Conservation (phyloP, 305 asterid species). For the Caryopteris hybrid region DNA sequence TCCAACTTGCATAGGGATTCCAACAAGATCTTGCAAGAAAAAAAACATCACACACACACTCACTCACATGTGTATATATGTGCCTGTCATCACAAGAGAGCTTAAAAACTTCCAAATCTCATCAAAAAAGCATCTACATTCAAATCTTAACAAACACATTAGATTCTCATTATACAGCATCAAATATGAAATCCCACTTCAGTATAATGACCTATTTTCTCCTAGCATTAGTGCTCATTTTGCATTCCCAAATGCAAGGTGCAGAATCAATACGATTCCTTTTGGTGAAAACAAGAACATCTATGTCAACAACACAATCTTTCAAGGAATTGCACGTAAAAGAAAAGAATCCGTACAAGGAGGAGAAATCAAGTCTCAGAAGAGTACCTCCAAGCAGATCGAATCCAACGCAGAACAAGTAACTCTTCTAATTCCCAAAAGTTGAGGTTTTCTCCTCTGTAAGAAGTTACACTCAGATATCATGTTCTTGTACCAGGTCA, state of each 20-base stretch:
- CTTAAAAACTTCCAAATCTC: slow-evolving; percentile 29
- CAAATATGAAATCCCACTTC: slow-evolving; percentile 32
- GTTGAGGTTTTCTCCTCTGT: slow-evolving; percentile 22
- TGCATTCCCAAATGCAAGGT: slow-evolving; percentile 24
- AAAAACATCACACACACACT: too few relatives aligned
- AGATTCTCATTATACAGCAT: neutral
- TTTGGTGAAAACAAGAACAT: neutral
- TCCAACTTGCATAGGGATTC: slow-evolving; percentile 50
- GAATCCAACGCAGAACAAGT: slow-evolving; percentile 84
- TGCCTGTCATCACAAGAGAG: slow-evolving; percentile 7
- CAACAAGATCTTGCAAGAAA: slow-evolving; percentile 23
- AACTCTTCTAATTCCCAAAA: slow-evolving; percentile 30
- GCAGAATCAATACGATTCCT: slow-evolving; percentile 34
- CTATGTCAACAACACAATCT: slow-evolving; percentile 22
- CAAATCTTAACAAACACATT: neutral
- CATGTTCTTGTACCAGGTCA: slow-evolving; percentile 46
- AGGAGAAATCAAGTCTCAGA: slow-evolving; percentile 49
- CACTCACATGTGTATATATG: neutral
- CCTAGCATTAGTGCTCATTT: slow-evolving; percentile 39
- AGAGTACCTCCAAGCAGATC: slow-evolving; percentile 68
- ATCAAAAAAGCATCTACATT: slow-evolving; percentile 10
- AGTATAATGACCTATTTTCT: slow-evolving; percentile 23
- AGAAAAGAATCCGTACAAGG: slow-evolving; percentile 44
- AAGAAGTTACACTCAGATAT: slow-evolving; percentile 32
- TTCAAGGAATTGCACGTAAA: slow-evolving; percentile 30